Base-by-base conservation (phyloP, 768 basidiomycete species). In the Tulasnella sp. region DNA sequence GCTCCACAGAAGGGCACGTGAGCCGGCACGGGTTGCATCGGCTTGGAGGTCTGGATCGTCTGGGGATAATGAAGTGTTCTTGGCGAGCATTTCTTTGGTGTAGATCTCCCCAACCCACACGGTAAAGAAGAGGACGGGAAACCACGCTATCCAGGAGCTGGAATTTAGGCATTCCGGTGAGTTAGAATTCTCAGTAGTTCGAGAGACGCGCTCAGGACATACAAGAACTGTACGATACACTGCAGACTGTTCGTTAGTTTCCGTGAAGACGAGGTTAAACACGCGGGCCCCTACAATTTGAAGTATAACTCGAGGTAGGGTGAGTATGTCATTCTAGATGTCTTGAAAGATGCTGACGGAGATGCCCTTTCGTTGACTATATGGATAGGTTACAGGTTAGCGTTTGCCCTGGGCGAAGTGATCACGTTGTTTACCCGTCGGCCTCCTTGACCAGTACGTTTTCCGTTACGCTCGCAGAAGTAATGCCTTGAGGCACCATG, bases 171-270 rank as follows among this genome's bases (percentile, higher is more conserved):
- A 11, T 61, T 37, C 69, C 76, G 80, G 44, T 23, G 42, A 6
- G 61, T 67, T 29, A 26, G 10, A 23, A 29, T 9, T 20, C 55
- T n/a, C 16, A 44, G 44, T 5, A 44, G 44, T 57, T 23, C 20
- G 9, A n/a, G 1, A 57, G 23, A 26, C 13, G 57, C 69, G 48
- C 51, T 35, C 7, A 32, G n/a, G 35, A 84, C 90, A 81, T 82
- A 93, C 91, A 94, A 93, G 83, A 93, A 92, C 84, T 94, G 92
- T 26, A 93, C 90, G 39, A 92, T 84, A 80, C 89, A 94, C 93
- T 94, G 70, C 40, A 1, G 32, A 51, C 23, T 69, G 42, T 77
- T 16, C 44, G 9, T 61, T 29, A 29, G 57, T 26, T 9, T 29
- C 29, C 0, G 29, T 61, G 15, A 13, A 26, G 26, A 32, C 57